phyloP scores from a whole-genome alignment of 352 stramenopile species.

The Globisporangium iwayamae region DNA sequence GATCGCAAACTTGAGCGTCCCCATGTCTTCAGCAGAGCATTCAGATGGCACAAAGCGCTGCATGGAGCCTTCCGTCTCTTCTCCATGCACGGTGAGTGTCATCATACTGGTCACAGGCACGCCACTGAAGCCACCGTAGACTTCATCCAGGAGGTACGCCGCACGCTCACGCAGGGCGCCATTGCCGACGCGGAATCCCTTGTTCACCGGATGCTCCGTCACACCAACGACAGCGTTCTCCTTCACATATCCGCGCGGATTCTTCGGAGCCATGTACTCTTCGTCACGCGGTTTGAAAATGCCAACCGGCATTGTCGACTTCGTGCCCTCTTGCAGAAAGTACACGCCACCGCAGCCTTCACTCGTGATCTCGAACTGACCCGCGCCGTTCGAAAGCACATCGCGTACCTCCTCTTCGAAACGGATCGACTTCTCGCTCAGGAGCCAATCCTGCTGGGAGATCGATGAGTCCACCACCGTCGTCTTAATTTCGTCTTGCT shows the following conservation, averaged over 20 bases:
- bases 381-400: constrained; percentile 25
- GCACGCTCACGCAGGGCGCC: constrained; percentile 80
- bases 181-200: constrained; percentile 84
- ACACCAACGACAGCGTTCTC: constrained; percentile 73
- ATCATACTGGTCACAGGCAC: constrained; percentile 82
- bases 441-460: constrained; percentile 36
- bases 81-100: constrained; percentile 51
- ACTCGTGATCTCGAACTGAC: constrained; percentile 60
- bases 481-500: background rate
- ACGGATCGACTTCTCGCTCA: constrained; percentile 32
- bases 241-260: constrained; percentile 94
- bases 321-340: constrained; percentile 30
- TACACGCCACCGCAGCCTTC: constrained; percentile 83
- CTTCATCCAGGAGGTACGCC: constrained; percentile 76
- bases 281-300: constrained; percentile 99
- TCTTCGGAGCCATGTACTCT: constrained; percentile 98
- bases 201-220: constrained; percentile 80
- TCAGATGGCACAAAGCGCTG: constrained; percentile 80
- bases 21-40: constrained; percentile 86
- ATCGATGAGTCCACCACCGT: background rate
- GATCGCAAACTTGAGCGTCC: constrained; percentile 81
- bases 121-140: constrained; percentile 77
- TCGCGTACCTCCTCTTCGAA: constrained; percentile 46
- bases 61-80: constrained; percentile 82
- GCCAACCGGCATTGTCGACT: constrained; percentile 38